Base-by-base conservation (phyloP, 169 alveolate species). In the Cryptosporidium ubiquitum region DNA sequence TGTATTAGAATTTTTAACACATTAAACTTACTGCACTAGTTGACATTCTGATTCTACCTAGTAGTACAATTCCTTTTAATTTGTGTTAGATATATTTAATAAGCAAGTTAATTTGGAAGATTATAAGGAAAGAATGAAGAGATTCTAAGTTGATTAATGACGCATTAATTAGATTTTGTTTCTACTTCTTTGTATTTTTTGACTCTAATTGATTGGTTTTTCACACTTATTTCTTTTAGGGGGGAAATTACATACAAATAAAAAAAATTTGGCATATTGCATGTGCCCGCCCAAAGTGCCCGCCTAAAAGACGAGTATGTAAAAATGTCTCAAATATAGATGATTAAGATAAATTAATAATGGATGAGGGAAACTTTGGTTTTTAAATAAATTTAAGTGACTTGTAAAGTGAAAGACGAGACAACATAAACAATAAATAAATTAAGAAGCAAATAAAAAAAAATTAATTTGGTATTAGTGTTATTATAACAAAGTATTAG, bases 11-110 rank as follows among this genome's bases (percentile, higher is more conserved):
- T 5, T 26, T 20, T 6, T 3, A 55, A 0, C 5, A 18, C 26
- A 20, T 7, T 23, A 12, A 52, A 73, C 85, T 73, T 73, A 73
- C 85, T 23, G 85, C 85, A 73, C 85, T 55, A 26, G 85, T 73
- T n/a, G 85, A 73, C 85, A 73, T 73, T 16, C 18, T 31, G 66
- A 26, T 10, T 40, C 29, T 49, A 31, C 57, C 58, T 20, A 23
- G 12, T 5, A 20, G 23, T 39, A 18, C 23, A 31, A n/a, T n/a
- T n/a, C n/a, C n/a, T n/a, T n/a, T n/a, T n/a, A n/a, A n/a, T n/a
- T n/a, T 68, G 37, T 40, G 10, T 39, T 39, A 23, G 37, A 49
- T 39, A n/a, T n/a, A 55, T 26, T 26, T 31, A 55, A 55, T 18
- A 4, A 18, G 58, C 20, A 16, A 55, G 37, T 55, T 55, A 0